A percentile compares a stretch with the other conserved stretches of the same genome.
phyloP scores from a whole-genome alignment of 2,329 filamentous ascomycete species.

The Trichoderma sp. region DNA sequence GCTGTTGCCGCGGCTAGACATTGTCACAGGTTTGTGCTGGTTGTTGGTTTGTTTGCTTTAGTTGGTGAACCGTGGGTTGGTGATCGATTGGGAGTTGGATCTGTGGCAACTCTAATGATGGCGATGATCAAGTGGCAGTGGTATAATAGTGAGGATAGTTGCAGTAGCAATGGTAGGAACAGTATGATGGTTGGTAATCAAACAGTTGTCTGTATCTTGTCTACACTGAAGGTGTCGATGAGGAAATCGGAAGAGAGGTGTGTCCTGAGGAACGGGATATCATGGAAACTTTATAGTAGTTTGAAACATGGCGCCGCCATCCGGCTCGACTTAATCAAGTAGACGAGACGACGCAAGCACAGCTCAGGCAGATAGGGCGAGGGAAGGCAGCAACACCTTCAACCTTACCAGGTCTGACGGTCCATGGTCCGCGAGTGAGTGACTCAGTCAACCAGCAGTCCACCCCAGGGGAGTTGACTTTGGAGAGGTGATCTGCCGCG shows the following conservation, averaged over 20 bases:
- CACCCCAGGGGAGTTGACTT: not conserved
- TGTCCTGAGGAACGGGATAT: conserved; percentile 13
- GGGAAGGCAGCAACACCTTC: not conserved
- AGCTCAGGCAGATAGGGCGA: not conserved
- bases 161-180: not conserved
- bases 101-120: not conserved
- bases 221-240: not conserved
- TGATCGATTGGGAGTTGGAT: not conserved
- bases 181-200: not conserved
- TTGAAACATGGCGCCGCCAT: not conserved
- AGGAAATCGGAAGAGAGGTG: not conserved
- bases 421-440: not conserved
- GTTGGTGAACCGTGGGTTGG: not conserved
- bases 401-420: conserved; percentile 17
- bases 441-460: not conserved
- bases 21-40: conserved; percentile 10
- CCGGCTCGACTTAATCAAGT: not conserved
- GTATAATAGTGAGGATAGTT: not conserved
- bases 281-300: not conserved
- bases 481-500: conserved; percentile 14
- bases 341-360: conserved; percentile 7
- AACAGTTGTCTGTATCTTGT: not conserved
- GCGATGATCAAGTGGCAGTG: not conserved
- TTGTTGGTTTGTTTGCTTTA: not conserved
- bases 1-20: conserved; percentile 29